phyloP scores from a whole-genome alignment of 225 moss, liverwort and hornwort species.

The Thuidium tamariscinum region DNA sequence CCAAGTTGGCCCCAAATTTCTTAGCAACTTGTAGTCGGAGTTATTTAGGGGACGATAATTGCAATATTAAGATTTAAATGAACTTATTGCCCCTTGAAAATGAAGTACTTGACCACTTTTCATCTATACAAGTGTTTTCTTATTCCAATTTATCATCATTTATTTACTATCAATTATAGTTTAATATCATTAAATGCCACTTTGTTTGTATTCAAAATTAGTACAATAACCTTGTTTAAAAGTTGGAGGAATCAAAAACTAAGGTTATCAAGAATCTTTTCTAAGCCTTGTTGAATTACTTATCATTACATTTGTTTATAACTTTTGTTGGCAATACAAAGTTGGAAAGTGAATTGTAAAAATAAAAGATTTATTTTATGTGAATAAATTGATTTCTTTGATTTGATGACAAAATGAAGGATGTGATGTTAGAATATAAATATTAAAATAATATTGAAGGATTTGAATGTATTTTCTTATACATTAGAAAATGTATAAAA shows the following conservation, averaged over 20 bases:
- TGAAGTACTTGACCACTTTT: background rate
- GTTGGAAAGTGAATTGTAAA: background rate
- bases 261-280: background rate
- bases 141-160: background rate
- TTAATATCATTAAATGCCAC: no score
- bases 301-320: background rate
- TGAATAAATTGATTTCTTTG: background rate
- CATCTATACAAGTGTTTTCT: no score
- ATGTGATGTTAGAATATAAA: background rate
- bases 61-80: background rate
- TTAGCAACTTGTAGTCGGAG: rapidly evolving
- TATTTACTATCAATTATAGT: background rate
- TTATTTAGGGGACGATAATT: background rate
- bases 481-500: background rate
- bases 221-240: background rate
- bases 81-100: no score
- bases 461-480: no score
- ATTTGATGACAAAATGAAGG: background rate
- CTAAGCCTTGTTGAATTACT: background rate
- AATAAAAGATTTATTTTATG: no score
- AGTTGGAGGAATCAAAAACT: background rate
- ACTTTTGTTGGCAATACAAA: no score
- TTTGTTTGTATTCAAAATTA: background rate
- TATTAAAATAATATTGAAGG: background rate
- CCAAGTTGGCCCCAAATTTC: rapidly evolving